phyloP scores from a whole-genome alignment of 73 alveolate genomes.

The Durusdinium trenchii region DNA sequence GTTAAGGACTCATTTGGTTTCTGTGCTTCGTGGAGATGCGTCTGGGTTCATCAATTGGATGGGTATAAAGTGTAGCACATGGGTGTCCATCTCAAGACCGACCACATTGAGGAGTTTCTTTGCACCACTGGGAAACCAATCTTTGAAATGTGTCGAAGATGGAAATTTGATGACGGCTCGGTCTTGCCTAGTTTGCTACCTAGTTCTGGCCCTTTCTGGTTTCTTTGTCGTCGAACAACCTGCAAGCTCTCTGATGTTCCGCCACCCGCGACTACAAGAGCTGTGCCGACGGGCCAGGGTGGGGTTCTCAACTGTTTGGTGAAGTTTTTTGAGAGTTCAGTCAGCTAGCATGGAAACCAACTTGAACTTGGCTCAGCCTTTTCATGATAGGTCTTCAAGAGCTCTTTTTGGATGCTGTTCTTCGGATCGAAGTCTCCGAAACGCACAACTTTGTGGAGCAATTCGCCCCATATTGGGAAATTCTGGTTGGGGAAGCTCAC shows the following conservation, averaged over 20 bases:
- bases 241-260: no score
- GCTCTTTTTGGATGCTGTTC: constrained; percentile 32
- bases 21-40: not conserved
- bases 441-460: constrained; percentile 53
- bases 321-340: no score
- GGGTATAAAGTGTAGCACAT: not conserved
- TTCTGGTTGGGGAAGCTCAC: constrained; percentile 6
- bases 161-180: not conserved
- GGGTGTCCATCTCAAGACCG: not conserved
- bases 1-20: not conserved
- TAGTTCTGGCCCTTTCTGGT: no score
- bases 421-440: not conserved
- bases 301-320: no score
- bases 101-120: not conserved
- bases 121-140: not conserved
- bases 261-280: no score
- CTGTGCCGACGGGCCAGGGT: no score
- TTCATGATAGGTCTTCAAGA: constrained; percentile 22
- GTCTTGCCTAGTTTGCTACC: no score
- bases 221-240: no score
- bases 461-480: not conserved
- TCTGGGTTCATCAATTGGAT: not conserved
- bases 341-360: no score
- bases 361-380: no score
- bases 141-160: not conserved